Conservation (phyloP, 129 eudicot species). For the Gnaphalium uliginosum region DNA sequence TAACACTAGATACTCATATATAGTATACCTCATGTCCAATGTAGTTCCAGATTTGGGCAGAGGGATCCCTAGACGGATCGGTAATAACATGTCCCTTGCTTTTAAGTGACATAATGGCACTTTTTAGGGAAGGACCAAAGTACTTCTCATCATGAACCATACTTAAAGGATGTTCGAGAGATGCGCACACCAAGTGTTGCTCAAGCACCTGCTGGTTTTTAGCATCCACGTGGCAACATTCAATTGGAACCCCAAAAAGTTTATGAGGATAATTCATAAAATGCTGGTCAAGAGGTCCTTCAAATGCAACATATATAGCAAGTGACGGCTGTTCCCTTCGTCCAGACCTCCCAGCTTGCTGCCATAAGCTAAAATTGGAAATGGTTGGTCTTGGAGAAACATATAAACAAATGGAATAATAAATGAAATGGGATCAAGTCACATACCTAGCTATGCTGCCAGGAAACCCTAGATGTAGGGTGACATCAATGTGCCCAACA, state of each 20-base stretch:
- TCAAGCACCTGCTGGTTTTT: conserved; percentile 87
- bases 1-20: background rate
- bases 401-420: background rate
- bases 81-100: conserved; percentile 61
- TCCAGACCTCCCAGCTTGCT: conserved; percentile 99
- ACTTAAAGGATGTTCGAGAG: conserved; percentile 88
- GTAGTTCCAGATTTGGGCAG: conserved; percentile 70
- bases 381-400: conserved; percentile 10
- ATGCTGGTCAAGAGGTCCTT: conserved; percentile 97
- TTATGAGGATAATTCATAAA: conserved; percentile 85
- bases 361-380: conserved; percentile 71
- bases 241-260: conserved; percentile 75
- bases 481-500: conserved; percentile 94
- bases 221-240: conserved; percentile 90
- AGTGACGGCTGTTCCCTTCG: conserved; percentile 90
- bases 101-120: conserved; percentile 51
- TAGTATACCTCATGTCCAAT: conserved; percentile 82
- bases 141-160: conserved; percentile 69
- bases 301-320: conserved; percentile 94
- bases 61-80: conserved; percentile 46
- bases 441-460: conserved; percentile 92
- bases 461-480: conserved; percentile 97
- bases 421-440: conserved; percentile 4
- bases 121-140: conserved; percentile 67
- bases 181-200: conserved; percentile 83